A percentile compares a stretch with the other conserved stretches of the same genome.
phyloP scores from a whole-genome alignment of 768 basidiomycete species.

The Lyophyllum decastes region DNA sequence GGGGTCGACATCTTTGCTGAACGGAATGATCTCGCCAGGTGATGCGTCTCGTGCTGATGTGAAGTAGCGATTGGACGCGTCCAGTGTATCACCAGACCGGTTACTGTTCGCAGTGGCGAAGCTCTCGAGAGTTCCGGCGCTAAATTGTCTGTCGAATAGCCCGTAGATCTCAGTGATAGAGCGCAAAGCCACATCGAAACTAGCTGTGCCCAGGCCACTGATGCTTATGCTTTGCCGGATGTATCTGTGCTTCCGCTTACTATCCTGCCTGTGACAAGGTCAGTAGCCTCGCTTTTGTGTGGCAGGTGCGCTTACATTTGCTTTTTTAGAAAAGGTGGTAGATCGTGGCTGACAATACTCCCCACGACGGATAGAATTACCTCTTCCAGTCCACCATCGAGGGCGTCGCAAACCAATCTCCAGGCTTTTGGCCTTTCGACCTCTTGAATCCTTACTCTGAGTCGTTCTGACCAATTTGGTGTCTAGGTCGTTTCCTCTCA shows the following conservation, averaged over 20 bases:
- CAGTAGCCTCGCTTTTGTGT: neutral
- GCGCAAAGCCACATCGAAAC: neutral
- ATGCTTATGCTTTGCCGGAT: neutral
- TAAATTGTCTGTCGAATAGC: neutral
- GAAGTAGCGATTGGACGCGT: constrained; percentile 13
- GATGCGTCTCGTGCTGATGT: constrained; percentile 4
- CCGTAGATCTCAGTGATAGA: neutral
- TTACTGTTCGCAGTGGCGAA: neutral
- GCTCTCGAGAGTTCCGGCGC: neutral
- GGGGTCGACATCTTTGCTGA: constrained; percentile 10
- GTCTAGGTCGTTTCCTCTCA: neutral
- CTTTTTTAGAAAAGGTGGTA: neutral
- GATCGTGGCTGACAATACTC: neutral
- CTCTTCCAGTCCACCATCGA: neutral
- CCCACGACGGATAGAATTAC: neutral
- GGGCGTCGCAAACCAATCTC: neutral
- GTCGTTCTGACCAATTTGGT: neutral
- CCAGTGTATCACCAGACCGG: neutral
- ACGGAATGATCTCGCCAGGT: neutral
- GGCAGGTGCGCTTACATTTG: neutral
- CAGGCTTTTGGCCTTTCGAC: neutral
- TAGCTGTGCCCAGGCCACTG: neutral
- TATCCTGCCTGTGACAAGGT: neutral
- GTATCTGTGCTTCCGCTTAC: neutral
- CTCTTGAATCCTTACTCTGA: neutral